Base-by-base conservation (phyloP, 192 early-diverging fungal genomes). In the Cladochytrium replicatum region DNA sequence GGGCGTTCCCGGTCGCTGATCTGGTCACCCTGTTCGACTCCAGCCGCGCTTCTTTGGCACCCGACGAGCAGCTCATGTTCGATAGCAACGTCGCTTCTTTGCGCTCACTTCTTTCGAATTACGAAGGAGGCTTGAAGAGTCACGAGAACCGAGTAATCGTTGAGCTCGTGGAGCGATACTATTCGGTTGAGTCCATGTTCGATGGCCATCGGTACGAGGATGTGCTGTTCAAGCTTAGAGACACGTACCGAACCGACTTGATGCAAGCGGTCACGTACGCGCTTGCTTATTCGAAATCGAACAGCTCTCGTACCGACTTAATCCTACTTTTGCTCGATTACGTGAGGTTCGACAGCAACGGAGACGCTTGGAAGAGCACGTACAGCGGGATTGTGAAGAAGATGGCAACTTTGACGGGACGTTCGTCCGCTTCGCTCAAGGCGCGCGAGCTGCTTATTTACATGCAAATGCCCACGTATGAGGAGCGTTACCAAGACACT, bases 381-480 rank as follows among this genome's bases (percentile, higher is more conserved):
- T 96, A 86, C 69, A 74, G 75, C 41, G 80, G 83, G 23, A 69
- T 91, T 3, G 69, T 95, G 32, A 83, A 86, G 61, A 72, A 68
- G 40, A 58, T 94, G 39, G 85, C 95, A 17, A 82, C 79, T 44
- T 67, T 99, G 44, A 69, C 72, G 5, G 78, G 84, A 29, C 74
- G 84, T 27, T 56, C 72, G 2, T 85, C 89, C 3, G 72, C 84
- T 55, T 82, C 91, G 22, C 71, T 97, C 15, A 84, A 88, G 64
- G 93, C 91, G 4, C 85, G 95, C 60, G 95, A 97, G 64, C 69
- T 94, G 40, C 69, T 99, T 37, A 91, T 97, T 44, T 86, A 86
- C 54, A 85, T 83, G 71, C 91, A 93, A 61, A 61, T 93, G 54
- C 93, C 95, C 22, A 88, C 85, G 17, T 85, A 85, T 41, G 84